phyloP scores from a whole-genome alignment of 2,329 filamentous ascomycete species.

The Penicillium sp. region DNA sequence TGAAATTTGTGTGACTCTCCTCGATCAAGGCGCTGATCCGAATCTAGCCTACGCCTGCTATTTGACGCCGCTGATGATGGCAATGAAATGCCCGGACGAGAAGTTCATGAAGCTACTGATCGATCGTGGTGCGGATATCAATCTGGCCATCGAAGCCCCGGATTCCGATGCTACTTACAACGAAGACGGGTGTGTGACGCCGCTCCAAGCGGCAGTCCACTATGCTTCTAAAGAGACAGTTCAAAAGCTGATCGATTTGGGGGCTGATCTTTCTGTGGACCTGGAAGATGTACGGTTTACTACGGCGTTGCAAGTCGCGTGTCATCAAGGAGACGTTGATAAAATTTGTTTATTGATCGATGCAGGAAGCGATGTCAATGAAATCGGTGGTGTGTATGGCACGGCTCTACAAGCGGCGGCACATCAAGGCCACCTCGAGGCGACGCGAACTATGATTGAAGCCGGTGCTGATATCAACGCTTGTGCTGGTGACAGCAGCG shows the following conservation, averaged over 20 bases:
- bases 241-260: background rate
- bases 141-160: background rate
- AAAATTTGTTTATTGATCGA: slow-evolving; percentile 1
- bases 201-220: background rate
- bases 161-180: background rate
- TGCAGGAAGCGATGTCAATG: background rate
- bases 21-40: background rate
- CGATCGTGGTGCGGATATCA: background rate
- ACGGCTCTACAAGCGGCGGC: background rate
- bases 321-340: background rate
- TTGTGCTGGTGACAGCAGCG: background rate
- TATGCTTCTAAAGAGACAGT: background rate
- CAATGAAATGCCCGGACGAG: background rate
- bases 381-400: background rate
- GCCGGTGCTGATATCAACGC: background rate
- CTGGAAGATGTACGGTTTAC: background rate
- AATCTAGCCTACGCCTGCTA: background rate
- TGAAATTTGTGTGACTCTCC: background rate
- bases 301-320: background rate
- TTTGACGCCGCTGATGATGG: background rate
- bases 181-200: background rate
- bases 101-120: background rate
- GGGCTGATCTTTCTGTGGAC: background rate
- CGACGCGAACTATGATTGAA: background rate
- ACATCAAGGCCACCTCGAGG: background rate